Percentiles rank a stretch among this genome's conserved stretches.
Evolutionary conservation across 768 basidiomycete genomes (phyloP).

Genomic region (Calocybe indica): DNA sequence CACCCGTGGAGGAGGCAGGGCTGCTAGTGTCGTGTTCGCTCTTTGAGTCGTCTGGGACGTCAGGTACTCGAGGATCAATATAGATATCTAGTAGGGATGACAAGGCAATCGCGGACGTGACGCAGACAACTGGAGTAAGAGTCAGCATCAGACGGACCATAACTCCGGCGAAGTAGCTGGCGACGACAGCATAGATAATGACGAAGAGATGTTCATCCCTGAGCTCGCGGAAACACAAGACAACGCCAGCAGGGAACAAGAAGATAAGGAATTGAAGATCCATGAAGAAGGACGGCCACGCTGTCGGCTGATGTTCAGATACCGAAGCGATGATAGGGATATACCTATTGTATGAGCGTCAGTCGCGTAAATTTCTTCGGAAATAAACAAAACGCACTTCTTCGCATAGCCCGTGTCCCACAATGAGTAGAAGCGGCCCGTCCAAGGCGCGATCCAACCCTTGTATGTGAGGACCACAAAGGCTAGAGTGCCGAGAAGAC

Average conservation of each 20-base stretch:
- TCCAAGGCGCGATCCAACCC: constrained; percentile 98
- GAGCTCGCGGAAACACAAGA: constrained; percentile 89
- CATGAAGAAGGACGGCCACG: constrained; percentile 99
- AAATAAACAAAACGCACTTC: constrained; percentile 49
- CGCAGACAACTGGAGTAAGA: constrained; percentile 94
- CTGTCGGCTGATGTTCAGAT: constrained; percentile 98
- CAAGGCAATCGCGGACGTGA: constrained; percentile 85
- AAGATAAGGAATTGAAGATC: constrained; percentile 97
- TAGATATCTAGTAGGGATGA: constrained; percentile 87
- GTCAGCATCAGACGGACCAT: constrained; percentile 99
- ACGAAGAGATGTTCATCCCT: constrained; percentile 98
- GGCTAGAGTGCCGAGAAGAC: constrained; percentile 63
- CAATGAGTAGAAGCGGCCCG: constrained; percentile 98
- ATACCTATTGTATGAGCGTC: constrained; percentile 42
- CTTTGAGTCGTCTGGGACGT: constrained; percentile 23
- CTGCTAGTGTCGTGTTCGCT: constrained; percentile 18
- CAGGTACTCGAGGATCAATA: constrained; percentile 77
- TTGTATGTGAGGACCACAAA: constrained; percentile 84
- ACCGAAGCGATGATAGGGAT: constrained; percentile 99
- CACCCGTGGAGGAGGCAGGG: constrained; percentile 12
- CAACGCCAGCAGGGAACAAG: constrained; percentile 94
- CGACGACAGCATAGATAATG: constrained; percentile 94
- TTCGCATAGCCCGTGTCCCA: constrained; percentile 99
- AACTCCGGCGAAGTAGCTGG: constrained; percentile 98
- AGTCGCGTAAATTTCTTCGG: constrained; percentile 2